Evolutionary conservation across 495 filamentous ascomycete genomes (phyloP), one percentile per base, ranked within the genome.

Genomic region (Sordaria brevicollis): DNA sequence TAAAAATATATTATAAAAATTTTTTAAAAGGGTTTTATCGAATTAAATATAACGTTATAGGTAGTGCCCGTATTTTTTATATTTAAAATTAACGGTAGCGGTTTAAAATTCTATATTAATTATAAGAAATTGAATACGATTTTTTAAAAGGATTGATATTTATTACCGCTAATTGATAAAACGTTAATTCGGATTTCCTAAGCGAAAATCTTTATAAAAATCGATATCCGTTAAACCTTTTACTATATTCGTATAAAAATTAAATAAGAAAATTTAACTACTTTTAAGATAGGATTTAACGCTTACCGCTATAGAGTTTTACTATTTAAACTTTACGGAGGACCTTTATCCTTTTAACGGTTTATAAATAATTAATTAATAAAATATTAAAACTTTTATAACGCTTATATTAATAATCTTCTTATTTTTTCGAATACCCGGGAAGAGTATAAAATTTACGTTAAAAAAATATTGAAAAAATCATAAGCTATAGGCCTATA

Each of bases 121-220:
- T 0, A 83, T 65, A 69, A 67, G 76, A 0, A 71, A 88, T 41
- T 87, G 78, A 76, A 71, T 86, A 0, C 76, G 86, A 62, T 87
- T 83, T 65, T 69, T 74, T 4, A 73, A 71, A 83, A 83, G 70
- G 79, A 88, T 41, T 37, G 73, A 1, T 84, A 86, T 65, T 79
- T 81, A 0, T 54, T 87, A 1, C 83, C 81, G 0, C 49, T 84
- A 10, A 84, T 86, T 31, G 62, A 83, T 25, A 78, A 88, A 69
- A 75, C 77, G 0, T 65, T 86, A 5, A 36, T 73, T n/a, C 29
- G 71, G 0, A 31, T 87, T 0, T 33, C 19, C 0, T 71, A 69
- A 43, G 75, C 76, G 3, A 79, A 73, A 57, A 74, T 76, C 34
- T 86, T 82, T 68, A n/a, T n/a, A n/a, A n/a, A n/a, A n/a, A n/a